These are phyloP conservation scores for Phoma sp. DNA, from an alignment of 2,329 filamentous ascomycete species.

Conservation along the genomic window DNA sequence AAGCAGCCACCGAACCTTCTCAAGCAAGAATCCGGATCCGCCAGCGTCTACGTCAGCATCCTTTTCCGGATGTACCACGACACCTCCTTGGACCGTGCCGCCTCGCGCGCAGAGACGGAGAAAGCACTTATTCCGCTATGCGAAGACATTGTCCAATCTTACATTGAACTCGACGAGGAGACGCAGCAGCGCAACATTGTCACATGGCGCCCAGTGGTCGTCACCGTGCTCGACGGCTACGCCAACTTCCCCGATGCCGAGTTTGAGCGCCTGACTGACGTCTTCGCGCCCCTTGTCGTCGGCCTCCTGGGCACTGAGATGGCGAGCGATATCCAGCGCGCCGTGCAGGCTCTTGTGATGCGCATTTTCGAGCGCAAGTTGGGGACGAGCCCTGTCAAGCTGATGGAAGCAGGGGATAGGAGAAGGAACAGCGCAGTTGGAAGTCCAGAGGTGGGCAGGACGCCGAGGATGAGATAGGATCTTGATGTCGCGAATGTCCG, in stretches of 20 bases:
- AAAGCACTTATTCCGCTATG: conserved; percentile 91
- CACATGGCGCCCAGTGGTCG: conserved; percentile 95
- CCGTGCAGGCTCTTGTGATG: conserved; percentile 77
- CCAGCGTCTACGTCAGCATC: conserved; percentile 94
- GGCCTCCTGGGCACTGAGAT: conserved; percentile 84
- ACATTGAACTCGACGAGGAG: conserved; percentile 87
- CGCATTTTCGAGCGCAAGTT: conserved; percentile 73
- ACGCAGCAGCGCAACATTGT: conserved; percentile 96
- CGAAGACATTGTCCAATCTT: conserved; percentile 88
- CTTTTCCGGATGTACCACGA: conserved; percentile 98
- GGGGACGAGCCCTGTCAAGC: conserved; percentile 25
- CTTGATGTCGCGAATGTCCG: too few species aligned
- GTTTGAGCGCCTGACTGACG: conserved; percentile 78
- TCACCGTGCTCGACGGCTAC: conserved; percentile 94
- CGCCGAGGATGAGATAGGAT: conserved; percentile 5
- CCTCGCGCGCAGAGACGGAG: conserved; percentile 83
- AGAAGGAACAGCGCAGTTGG: conserved; percentile 30
- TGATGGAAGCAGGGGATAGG: conserved; percentile 31
- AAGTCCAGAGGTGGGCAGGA: conserved; percentile 25
- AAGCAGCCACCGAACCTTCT: conserved; percentile 97
- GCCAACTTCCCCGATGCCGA: conserved; percentile 79
- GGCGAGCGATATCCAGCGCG: conserved; percentile 75
- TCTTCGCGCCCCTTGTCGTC: conserved; percentile 86
- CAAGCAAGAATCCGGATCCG: conserved; percentile 93
- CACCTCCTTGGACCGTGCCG: conserved; percentile 78